phyloP scores from a whole-genome alignment of 768 basidiomycete genomes.

The Phaeolepiota aurea region DNA sequence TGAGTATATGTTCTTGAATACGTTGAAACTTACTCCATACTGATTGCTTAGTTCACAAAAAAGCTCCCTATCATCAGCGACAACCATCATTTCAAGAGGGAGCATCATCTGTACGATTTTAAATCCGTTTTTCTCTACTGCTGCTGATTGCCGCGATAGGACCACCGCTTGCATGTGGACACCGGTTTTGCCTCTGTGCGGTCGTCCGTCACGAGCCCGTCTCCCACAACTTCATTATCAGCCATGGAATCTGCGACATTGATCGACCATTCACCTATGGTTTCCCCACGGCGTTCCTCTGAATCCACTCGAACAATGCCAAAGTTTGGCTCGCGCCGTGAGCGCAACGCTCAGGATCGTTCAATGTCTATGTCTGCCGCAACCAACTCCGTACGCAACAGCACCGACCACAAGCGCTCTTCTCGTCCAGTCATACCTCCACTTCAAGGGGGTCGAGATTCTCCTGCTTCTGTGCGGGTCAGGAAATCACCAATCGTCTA shows the following conservation, averaged over 20 bases:
- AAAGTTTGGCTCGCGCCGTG: conserved; percentile 43
- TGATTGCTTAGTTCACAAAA: conserved; percentile 5
- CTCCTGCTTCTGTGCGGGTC: conserved; percentile 30
- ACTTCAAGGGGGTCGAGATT: conserved; percentile 28
- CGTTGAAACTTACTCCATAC: conserved; percentile 12
- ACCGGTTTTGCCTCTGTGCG: conserved; percentile 36
- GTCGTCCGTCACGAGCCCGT: conserved; percentile 31
- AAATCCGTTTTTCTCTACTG: neutral
- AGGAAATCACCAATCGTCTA: conserved; percentile 76
- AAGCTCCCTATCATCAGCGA: conserved; percentile 18
- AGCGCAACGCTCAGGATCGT: conserved; percentile 59
- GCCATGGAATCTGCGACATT: conserved; percentile 21
- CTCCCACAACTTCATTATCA: conserved; percentile 32
- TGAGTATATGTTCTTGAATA: conserved; percentile 22
- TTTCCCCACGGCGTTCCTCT: conserved; percentile 49
- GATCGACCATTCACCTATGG: conserved; percentile 13
- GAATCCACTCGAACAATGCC: conserved; percentile 64
- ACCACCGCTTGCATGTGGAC: conserved; percentile 54
- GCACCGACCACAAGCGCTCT: conserved; percentile 26
- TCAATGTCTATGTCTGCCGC: conserved; percentile 71
- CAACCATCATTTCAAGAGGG: conserved; percentile 17
- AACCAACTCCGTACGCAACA: conserved; percentile 39
- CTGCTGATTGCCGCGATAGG: conserved; percentile 8
- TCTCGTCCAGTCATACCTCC: conserved; percentile 24
- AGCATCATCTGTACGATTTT: conserved; percentile 13